Conservation (phyloP, 2,329 filamentous ascomycete genomes). For the Alternaria brassicicola region DNA sequence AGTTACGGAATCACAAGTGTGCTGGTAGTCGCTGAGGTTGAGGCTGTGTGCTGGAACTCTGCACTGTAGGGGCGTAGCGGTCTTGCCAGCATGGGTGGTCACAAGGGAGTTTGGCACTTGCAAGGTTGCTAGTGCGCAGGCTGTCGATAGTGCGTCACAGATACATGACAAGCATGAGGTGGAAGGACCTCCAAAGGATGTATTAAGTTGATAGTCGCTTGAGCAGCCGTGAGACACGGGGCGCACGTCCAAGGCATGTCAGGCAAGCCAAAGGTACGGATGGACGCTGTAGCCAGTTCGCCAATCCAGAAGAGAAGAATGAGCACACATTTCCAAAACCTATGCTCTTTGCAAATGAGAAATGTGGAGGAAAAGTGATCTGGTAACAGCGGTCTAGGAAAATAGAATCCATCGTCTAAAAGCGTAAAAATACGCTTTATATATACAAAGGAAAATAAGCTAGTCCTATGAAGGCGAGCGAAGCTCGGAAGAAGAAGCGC, state of each 20-base stretch:
- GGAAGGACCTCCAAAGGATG: neutral
- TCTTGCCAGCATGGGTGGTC: constrained; percentile 71
- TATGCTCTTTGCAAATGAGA: neutral
- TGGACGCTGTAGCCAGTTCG: neutral
- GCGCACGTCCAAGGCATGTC: neutral
- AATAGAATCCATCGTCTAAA: too few relatives aligned
- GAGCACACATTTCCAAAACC: neutral
- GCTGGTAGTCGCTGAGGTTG: constrained; percentile 67
- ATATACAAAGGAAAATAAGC: too few relatives aligned
- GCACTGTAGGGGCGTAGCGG: constrained; percentile 68
- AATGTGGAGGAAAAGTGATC: too few relatives aligned
- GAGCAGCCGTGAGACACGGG: neutral
- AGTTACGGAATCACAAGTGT: constrained; percentile 72
- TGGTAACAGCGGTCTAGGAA: too few relatives aligned
- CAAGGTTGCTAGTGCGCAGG: neutral
- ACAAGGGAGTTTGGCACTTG: constrained; percentile 60
- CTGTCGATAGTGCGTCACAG: neutral
- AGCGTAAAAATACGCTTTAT: too few relatives aligned
- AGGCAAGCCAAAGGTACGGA: neutral
- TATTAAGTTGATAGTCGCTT: neutral
- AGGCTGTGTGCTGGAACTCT: constrained; percentile 74
- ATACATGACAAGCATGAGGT: neutral
- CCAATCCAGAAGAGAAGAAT: neutral
- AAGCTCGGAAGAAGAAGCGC: too few relatives aligned
- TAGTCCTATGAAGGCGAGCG: too few relatives aligned